Evolutionary conservation across 306 rosid species (phyloP).

Genomic region (Corylus heterophylla): DNA sequence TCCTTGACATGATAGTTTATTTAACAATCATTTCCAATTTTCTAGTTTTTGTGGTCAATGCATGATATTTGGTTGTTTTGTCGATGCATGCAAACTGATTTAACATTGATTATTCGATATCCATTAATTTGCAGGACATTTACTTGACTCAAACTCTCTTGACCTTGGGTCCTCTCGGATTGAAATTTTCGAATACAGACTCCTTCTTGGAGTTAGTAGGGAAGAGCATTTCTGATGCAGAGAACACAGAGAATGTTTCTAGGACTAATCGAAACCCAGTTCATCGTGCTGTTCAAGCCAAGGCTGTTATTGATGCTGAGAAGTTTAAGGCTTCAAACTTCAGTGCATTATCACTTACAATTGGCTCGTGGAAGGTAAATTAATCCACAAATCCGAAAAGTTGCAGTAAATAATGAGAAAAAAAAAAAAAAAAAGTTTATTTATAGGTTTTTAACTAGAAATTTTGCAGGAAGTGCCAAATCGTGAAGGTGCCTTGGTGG

Average conservation of each 20-base stretch:
- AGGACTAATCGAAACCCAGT: not conserved
- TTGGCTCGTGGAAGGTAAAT: constrained; percentile 49
- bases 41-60: no score
- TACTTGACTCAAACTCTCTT: constrained; percentile 6
- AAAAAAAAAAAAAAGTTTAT: not conserved
- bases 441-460: not conserved
- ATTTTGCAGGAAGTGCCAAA: constrained; percentile 35
- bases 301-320: constrained; percentile 13
- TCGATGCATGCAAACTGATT: no score
- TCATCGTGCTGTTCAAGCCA: not conserved
- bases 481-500: constrained; percentile 46
- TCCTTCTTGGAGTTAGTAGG: constrained; percentile 22
- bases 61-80: no score
- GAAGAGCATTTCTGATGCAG: not conserved
- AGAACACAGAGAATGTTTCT: not conserved
- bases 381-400: not conserved
- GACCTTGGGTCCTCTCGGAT: constrained; percentile 29
- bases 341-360: constrained; percentile 26
- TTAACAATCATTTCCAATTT: no score
- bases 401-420: not conserved
- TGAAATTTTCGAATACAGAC: constrained; percentile 28
- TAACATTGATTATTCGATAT: no score
- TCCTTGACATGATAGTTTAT: no score
- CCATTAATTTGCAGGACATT: not conserved
- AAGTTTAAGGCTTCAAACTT: constrained; percentile 45